phyloP scores from a whole-genome alignment of 1,284 basidiomycete species.

The Boletus semigastroideus region DNA sequence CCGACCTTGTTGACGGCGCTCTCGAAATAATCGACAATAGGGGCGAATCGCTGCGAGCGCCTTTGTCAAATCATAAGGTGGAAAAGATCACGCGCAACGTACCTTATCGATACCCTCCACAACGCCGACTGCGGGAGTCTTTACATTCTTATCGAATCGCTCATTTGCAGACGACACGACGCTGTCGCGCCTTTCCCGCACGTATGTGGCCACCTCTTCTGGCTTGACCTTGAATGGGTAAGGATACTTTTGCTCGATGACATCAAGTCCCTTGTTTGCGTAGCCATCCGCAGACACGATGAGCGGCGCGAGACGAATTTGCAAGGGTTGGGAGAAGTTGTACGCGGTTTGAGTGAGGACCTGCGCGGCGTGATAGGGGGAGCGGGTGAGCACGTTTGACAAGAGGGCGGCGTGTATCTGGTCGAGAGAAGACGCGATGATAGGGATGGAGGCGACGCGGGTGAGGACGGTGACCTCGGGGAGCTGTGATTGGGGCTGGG shows the following conservation, averaged over 20 bases:
- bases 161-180: slow-evolving; percentile 60
- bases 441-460: slow-evolving; percentile 67
- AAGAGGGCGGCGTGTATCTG: slow-evolving; percentile 59
- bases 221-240: slow-evolving; percentile 72
- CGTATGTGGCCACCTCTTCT: slow-evolving; percentile 62
- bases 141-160: slow-evolving; percentile 64
- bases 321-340: slow-evolving; percentile 62
- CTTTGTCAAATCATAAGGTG: slow-evolving; percentile 12
- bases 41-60: slow-evolving; percentile 56
- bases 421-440: slow-evolving; percentile 61
- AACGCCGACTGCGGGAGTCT: slow-evolving; percentile 58
- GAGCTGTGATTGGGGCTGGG: slow-evolving; percentile 28
- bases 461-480: slow-evolving; percentile 60
- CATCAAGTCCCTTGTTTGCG: slow-evolving; percentile 74
- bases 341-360: slow-evolving; percentile 57
- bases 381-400: slow-evolving; percentile 58
- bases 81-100: slow-evolving; percentile 24
- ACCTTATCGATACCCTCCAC: slow-evolving; percentile 75
- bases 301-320: slow-evolving; percentile 61
- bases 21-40: slow-evolving; percentile 70
- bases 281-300: slow-evolving; percentile 59
- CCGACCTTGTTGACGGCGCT: slow-evolving; percentile 56
- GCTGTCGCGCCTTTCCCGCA: slow-evolving; percentile 55
- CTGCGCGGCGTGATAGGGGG: slow-evolving; percentile 63
- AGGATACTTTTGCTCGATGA: slow-evolving; percentile 68